These are phyloP conservation scores for Ulmus americana DNA, from an alignment of 331 rosid species.

Conservation along the genomic window DNA sequence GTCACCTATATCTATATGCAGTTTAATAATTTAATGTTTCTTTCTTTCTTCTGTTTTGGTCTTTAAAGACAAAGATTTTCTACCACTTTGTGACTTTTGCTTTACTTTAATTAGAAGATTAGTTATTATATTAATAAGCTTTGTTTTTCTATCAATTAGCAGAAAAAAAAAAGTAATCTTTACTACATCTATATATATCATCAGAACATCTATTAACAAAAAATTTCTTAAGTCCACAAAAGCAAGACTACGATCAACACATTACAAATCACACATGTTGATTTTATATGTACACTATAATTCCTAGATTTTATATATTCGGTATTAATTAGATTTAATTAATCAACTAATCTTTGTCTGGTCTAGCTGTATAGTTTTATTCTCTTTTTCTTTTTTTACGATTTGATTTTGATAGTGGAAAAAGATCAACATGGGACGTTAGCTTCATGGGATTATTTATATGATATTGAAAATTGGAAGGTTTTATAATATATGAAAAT, in stretches of 20 bases:
- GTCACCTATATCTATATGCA: background rate
- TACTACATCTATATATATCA: too few species aligned
- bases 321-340: background rate
- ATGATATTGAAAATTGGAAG: background rate
- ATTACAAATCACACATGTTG: too few species aligned
- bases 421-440: background rate
- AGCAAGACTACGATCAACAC: background rate
- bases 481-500: background rate
- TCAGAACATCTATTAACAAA: background rate
- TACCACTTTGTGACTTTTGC: background rate
- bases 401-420: background rate
- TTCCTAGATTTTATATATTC: background rate
- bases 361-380: background rate
- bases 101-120: slow-evolving; percentile 4
- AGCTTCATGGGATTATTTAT: slow-evolving; percentile 10
- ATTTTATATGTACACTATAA: too few species aligned
- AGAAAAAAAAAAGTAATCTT: too few species aligned
- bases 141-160: too few species aligned
- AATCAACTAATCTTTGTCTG: too few species aligned
- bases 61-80: background rate
- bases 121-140: too few species aligned
- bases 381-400: background rate
- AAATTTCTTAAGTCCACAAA: background rate
- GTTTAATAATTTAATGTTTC: background rate
- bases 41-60: background rate